These are phyloP conservation scores for Metarhizium humberi DNA, from an alignment of 2,329 filamentous ascomycete genomes.

Conservation along the genomic window DNA sequence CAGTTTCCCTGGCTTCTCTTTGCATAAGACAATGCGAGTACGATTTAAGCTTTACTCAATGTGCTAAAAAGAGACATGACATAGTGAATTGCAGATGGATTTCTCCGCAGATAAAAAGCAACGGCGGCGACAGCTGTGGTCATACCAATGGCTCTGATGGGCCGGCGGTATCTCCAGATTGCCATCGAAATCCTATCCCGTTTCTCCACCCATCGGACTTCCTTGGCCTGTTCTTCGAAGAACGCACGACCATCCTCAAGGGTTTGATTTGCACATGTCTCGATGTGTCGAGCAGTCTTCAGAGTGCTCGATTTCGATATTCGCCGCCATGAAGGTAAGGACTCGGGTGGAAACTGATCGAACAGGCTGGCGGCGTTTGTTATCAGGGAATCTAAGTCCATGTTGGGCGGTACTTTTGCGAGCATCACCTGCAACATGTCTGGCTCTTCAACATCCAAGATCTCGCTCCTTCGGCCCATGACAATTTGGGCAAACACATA, in stretches of 20 bases:
- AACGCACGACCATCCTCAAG: conserved; percentile 56
- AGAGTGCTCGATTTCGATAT: conserved; percentile 73
- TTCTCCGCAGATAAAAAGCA: conserved; percentile 57
- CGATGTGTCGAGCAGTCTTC: conserved; percentile 62
- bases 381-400: conserved; percentile 75
- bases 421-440: conserved; percentile 89
- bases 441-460: conserved; percentile 85
- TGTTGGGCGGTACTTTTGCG: conserved; percentile 72
- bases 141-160: conserved; percentile 50
- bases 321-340: conserved; percentile 58
- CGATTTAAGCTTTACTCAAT: neutral
- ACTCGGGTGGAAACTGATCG: conserved; percentile 59
- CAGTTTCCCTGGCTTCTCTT: neutral
- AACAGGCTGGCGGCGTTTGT: conserved; percentile 55
- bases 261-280: conserved; percentile 42
- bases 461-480: conserved; percentile 66
- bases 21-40: neutral
- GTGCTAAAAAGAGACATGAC: conserved; percentile 17
- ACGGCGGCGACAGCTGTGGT: conserved; percentile 59
- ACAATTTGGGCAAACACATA: conserved; percentile 91
- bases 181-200: conserved; percentile 20
- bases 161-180: conserved; percentile 56
- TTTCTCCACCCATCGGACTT: conserved; percentile 58
- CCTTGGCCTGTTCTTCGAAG: conserved; percentile 62
- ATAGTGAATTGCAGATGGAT: conserved; percentile 21